Base-by-base conservation (phyloP, 768 basidiomycete species). In the Boletus rubroflammeus region DNA sequence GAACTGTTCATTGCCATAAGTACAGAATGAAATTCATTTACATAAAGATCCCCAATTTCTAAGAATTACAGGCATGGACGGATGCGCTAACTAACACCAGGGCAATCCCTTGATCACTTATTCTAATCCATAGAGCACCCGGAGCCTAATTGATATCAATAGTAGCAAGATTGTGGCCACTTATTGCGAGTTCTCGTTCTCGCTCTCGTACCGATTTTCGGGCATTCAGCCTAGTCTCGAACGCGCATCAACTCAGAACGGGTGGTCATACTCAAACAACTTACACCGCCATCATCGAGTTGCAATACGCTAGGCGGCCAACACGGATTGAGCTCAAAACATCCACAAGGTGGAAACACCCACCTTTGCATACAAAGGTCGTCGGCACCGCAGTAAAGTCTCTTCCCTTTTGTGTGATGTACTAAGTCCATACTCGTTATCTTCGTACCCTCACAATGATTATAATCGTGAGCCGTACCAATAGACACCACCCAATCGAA, bases 61-160 rank as follows among this genome's bases (percentile, higher is more conserved):
- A n/a, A n/a, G n/a, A 31, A 13, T 31, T 31, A 13, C 10, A 13
- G 31, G 31, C 31, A 31, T 13, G 31, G 31, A n/a, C n/a, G n/a
- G n/a, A n/a, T n/a, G n/a, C n/a, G n/a, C n/a, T n/a, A n/a, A n/a
- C n/a, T n/a, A n/a, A 29, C 29, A 10, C 29, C 23, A 25, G 23
- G 2, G 29, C 29, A 29, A 29, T 29, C 29, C 29, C 2, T 9
- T 10, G 29, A 29, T 29, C 29, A 29, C 10, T 6, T 10, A 29
- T 29, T 2, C 29, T 29, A 29, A 9, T 28, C 6, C 13, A 23
- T 31, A 32, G 14, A 3, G 14, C 14, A 17, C 1, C 5, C 41
- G 1, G 78, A 92, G 34, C 78, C 43, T 50, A 57, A 13, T 39
- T 44, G 10, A 60, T 45, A 21, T 40, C 25, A 0, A 60, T 55